These are phyloP conservation scores for Blastocystis hominis DNA, from an alignment of 352 stramenopile species.

Conservation along the genomic window DNA sequence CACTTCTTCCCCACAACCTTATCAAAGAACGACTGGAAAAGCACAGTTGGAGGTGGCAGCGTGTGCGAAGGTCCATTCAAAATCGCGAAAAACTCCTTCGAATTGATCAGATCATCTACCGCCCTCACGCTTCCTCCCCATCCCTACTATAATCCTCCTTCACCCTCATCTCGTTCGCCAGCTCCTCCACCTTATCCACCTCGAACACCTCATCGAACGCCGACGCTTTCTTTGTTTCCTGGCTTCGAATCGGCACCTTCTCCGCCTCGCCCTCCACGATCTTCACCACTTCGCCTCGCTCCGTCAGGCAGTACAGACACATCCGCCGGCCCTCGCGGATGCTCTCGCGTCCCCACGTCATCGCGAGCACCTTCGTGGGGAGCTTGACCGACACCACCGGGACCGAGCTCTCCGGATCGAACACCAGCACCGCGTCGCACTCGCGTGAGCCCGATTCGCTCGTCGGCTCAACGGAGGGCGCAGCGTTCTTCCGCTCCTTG, in stretches of 20 bases:
- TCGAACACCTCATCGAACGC: constrained; percentile 48
- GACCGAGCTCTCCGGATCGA: not conserved
- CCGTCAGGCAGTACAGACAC: not conserved
- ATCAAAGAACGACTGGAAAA: constrained; percentile 50
- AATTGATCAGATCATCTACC: constrained; percentile 11
- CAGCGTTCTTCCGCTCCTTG: too few species aligned
- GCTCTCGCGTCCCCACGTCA: not conserved
- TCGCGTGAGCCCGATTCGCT: too few species aligned
- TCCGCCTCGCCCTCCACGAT: not conserved
- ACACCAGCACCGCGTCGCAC: not conserved
- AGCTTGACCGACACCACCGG: not conserved
- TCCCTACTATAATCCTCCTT: constrained; percentile 9
- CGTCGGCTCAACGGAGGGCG: too few species aligned
- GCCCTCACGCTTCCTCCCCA: not conserved
- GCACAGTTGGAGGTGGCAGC: not conserved
- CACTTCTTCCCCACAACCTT: not conserved
- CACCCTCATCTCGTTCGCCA: not conserved
- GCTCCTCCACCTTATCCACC: not conserved
- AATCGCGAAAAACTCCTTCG: constrained; percentile 28
- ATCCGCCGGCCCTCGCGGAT: not conserved
- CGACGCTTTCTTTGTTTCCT: not conserved
- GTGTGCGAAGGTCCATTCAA: constrained; percentile 21
- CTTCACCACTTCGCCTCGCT: not conserved
- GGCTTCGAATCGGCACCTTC: not conserved
- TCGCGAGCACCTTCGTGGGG: not conserved